Conservation (phyloP, 1,284 basidiomycete species). For the Tylopilus sp. region DNA sequence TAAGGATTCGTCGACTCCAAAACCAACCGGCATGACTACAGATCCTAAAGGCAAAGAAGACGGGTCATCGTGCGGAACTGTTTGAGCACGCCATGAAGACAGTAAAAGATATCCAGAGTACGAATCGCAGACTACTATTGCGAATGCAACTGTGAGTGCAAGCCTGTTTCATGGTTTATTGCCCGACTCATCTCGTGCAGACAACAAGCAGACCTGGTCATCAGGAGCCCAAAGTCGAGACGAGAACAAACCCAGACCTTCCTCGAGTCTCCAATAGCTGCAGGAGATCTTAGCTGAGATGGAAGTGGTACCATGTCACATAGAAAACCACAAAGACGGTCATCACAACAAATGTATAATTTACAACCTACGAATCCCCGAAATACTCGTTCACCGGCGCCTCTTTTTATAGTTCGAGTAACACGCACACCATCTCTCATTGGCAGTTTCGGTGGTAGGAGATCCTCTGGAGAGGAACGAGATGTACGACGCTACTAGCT, state of each 20-base stretch:
- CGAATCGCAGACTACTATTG: slow-evolving; percentile 72
- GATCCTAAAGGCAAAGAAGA: slow-evolving; percentile 74
- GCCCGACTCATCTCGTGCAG: slow-evolving; percentile 37
- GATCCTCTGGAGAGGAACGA: slow-evolving; percentile 70
- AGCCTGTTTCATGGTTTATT: neutral
- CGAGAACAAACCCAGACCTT: slow-evolving; percentile 23
- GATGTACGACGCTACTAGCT: slow-evolving; percentile 67
- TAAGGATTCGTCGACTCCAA: slow-evolving; percentile 24
- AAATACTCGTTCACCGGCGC: slow-evolving; percentile 83
- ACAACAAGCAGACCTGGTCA: slow-evolving; percentile 66
- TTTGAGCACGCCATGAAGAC: slow-evolving; percentile 73
- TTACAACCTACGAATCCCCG: slow-evolving; percentile 35
- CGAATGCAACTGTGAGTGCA: slow-evolving; percentile 69
- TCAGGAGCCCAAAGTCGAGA: slow-evolving; percentile 45
- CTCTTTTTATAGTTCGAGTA: slow-evolving; percentile 80
- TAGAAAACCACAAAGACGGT: neutral
- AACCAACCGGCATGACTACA: slow-evolving; percentile 24
- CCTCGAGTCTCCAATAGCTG: slow-evolving; percentile 16
- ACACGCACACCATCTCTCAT: slow-evolving; percentile 71
- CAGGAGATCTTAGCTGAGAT: slow-evolving; percentile 17
- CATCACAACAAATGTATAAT: slow-evolving; percentile 14
- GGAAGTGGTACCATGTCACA: neutral
- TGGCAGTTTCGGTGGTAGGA: slow-evolving; percentile 76
- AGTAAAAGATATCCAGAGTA: slow-evolving; percentile 65
- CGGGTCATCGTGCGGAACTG: slow-evolving; percentile 69